These are phyloP conservation scores for Lasiosphaeria ovina DNA, from an alignment of 495 filamentous ascomycete genomes.

Conservation along the genomic window DNA sequence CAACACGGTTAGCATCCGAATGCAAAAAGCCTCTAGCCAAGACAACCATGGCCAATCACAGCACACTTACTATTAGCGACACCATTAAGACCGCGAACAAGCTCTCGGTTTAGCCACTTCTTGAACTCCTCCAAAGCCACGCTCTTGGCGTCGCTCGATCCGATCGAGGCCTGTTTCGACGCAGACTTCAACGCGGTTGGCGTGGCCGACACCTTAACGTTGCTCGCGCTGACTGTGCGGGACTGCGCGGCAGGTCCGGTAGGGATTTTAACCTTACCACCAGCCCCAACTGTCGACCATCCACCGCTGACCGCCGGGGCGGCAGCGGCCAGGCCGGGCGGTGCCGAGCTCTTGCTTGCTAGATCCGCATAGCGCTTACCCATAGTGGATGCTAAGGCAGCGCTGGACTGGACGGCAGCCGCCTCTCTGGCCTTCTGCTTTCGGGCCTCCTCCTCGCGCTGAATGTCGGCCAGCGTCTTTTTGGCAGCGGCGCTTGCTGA, in stretches of 20 bases:
- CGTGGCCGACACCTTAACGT: slow-evolving; percentile 30
- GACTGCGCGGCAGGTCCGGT: slow-evolving; percentile 56
- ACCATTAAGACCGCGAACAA: slow-evolving; percentile 54
- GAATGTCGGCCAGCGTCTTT: slow-evolving; percentile 94
- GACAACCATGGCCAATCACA: slow-evolving; percentile 31
- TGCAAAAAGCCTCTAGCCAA: background rate
- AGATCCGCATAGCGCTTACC: slow-evolving; percentile 96
- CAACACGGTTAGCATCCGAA: slow-evolving; percentile 24
- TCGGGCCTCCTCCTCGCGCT: slow-evolving; percentile 90
- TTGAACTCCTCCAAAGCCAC: slow-evolving; percentile 78
- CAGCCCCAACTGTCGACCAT: slow-evolving; percentile 96
- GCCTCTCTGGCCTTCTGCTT: slow-evolving; percentile 70
- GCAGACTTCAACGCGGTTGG: slow-evolving; percentile 33
- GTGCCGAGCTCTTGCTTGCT: slow-evolving; percentile 64
- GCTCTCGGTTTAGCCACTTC: slow-evolving; percentile 80
- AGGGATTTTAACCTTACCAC: slow-evolving; percentile 81
- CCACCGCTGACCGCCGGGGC: slow-evolving; percentile 48
- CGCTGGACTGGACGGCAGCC: slow-evolving; percentile 45
- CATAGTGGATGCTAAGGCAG: slow-evolving; percentile 45
- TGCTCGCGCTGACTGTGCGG: slow-evolving; percentile 55
- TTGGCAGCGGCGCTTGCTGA: slow-evolving; percentile 54
- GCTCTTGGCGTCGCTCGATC: slow-evolving; percentile 51
- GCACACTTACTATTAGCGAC: slow-evolving; percentile 46
- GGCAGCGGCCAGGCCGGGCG: slow-evolving; percentile 17
- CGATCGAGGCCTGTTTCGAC: slow-evolving; percentile 29